Base-by-base conservation (phyloP, 106 monocot species). In the Dendrobium nobile region DNA sequence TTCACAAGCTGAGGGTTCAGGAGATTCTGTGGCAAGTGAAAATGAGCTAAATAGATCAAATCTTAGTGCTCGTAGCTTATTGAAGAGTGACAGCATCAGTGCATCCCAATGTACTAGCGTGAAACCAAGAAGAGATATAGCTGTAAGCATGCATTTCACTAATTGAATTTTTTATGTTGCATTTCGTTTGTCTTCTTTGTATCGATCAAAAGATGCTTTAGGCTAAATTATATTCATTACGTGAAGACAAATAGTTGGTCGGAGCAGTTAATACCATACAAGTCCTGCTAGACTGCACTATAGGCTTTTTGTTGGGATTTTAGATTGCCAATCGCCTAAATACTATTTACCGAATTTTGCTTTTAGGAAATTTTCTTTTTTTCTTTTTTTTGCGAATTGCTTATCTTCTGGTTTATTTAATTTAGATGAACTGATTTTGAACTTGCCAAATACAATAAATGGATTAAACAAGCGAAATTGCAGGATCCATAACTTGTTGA, bases 11-110 rank as follows among this genome's bases (percentile, higher is more conserved):
- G 88, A 84, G 67, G 80, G 54, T 40, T 81, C 85, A 78, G 85
- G 85, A 58, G 51, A 77, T 61, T 67, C 42, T 45, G 80, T 47
- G 5, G 59, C 65, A 26, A 67, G 65, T 75, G 87, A 80, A 84
- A 86, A 85, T 85, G 91, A 87, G 31, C 15, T 82, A 45, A 88
- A 81, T 70, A 82, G 79, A 77, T 75, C 92, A 33, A 90, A 87
- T 55, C 84, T 67, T 65, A 88, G 87, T 84, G 88, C 87, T 17
- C 87, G 90, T 77, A 92, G 92, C 81, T 81, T 95, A 68, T 79
- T 92, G 80, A 95, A 95, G 88, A 95, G 92, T 79, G 92, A 90
- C 74, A 95, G 90, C 79, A 95, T 95, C 79, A 92, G 94, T 80
- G 94, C 92, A 77, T 95, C 94, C 8, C 88, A 92, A 82, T 92